phyloP scores from a whole-genome alignment of 1,139 yeast genomes.

The Kazachstania sp. region DNA sequence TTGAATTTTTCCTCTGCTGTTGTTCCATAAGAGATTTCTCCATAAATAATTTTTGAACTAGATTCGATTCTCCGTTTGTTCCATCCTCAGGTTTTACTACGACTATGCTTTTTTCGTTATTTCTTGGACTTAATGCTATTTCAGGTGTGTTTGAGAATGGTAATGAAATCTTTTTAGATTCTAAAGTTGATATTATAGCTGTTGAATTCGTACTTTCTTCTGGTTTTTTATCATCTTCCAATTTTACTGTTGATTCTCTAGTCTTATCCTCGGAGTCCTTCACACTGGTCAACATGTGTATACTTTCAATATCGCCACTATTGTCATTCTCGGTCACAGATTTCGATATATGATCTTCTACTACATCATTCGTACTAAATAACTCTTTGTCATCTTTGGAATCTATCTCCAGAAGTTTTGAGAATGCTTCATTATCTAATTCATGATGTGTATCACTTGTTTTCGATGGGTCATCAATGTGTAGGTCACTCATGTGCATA shows the following conservation, averaged over 20 bases:
- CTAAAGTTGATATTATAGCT: not conserved
- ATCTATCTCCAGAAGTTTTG: slow-evolving; percentile 24
- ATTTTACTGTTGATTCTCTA: not conserved
- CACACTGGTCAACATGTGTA: not conserved
- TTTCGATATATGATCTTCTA: slow-evolving; percentile 11
- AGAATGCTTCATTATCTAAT: slow-evolving; percentile 21
- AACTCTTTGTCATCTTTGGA: slow-evolving; percentile 23
- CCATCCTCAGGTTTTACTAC: not conserved
- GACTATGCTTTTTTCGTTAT: not conserved
- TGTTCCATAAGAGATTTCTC: slow-evolving; percentile 6
- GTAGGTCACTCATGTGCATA: not conserved
- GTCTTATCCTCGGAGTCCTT: not conserved
- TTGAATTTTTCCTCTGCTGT: slow-evolving; percentile 20
- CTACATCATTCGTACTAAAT: slow-evolving; percentile 17
- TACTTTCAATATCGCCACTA: not conserved
- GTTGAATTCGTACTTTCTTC: not conserved
- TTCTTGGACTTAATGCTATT: not conserved
- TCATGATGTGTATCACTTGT: slow-evolving; percentile 9
- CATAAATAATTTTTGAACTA: not conserved
- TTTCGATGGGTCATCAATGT: slow-evolving; percentile 2
- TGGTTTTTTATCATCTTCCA: not conserved
- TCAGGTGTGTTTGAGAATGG: slow-evolving; percentile 4
- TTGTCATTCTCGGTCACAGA: not conserved
- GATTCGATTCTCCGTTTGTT: not conserved
- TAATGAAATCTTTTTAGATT: not conserved